phyloP scores from a whole-genome alignment of 2,329 filamentous ascomycete genomes.

The Ascochyta clinopodiicola region DNA sequence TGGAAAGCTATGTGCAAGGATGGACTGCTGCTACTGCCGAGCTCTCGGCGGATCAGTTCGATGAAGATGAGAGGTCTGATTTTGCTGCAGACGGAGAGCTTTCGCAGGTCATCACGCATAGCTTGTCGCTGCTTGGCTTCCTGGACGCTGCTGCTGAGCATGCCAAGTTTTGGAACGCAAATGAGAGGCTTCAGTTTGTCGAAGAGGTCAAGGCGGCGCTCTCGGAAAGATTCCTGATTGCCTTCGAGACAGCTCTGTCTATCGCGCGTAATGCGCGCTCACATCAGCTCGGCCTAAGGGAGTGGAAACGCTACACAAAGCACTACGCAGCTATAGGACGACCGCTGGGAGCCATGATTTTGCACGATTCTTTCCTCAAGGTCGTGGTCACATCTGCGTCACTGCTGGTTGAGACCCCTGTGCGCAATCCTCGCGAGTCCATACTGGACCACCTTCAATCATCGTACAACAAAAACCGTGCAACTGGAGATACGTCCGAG shows the following conservation, averaged over 20 bases:
- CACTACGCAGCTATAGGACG: slow-evolving; percentile 81
- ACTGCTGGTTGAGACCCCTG: slow-evolving; percentile 68
- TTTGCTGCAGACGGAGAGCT: slow-evolving; percentile 58
- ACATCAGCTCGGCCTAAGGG: slow-evolving; percentile 69
- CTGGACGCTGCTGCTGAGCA: slow-evolving; percentile 80
- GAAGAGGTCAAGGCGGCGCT: slow-evolving; percentile 74
- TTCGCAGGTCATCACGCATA: slow-evolving; percentile 74
- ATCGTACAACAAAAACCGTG: slow-evolving; percentile 24
- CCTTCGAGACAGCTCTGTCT: slow-evolving; percentile 88
- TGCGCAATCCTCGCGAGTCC: slow-evolving; percentile 66
- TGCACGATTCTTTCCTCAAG: slow-evolving; percentile 88
- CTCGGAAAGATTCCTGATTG: slow-evolving; percentile 83
- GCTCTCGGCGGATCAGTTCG: slow-evolving; percentile 61
- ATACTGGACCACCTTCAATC: slow-evolving; percentile 72
- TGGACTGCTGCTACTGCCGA: slow-evolving; percentile 69
- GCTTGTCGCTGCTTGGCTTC: slow-evolving; percentile 88
- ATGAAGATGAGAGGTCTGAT: slow-evolving; percentile 62
- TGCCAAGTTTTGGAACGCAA: slow-evolving; percentile 79
- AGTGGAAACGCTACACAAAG: slow-evolving; percentile 87
- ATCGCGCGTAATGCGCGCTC: slow-evolving; percentile 82
- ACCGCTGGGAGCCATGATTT: slow-evolving; percentile 86
- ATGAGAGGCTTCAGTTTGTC: slow-evolving; percentile 76
- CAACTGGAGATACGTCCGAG: slow-evolving; percentile 28
- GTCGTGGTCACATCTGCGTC: slow-evolving; percentile 81
- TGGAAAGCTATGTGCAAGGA: slow-evolving; percentile 75